A percentile compares a stretch with the other conserved stretches of the same genome.
phyloP scores from a whole-genome alignment of 106 monocot species.

The Gastrodia elata region DNA sequence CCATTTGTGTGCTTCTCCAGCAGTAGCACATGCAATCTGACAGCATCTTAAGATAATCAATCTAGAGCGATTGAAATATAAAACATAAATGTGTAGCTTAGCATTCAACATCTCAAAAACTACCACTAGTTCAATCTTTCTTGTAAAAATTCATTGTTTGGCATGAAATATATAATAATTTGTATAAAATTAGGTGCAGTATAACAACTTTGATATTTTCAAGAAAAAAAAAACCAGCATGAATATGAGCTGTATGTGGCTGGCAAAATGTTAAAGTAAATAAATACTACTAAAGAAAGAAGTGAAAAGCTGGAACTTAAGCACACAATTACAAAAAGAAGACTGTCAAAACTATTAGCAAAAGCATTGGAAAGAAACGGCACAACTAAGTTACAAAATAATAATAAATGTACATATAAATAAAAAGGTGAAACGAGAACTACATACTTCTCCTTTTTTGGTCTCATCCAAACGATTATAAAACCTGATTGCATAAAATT shows the following conservation, averaged over 20 bases:
- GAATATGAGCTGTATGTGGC: not conserved
- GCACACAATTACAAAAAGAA: not conserved
- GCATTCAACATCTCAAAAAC: not conserved
- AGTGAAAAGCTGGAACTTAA: not conserved
- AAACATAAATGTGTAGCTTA: not conserved
- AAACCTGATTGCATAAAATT: slow-evolving; percentile 68
- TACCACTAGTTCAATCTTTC: not conserved
- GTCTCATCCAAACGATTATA: slow-evolving; percentile 71
- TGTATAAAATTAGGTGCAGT: not conserved
- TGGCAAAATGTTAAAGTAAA: not conserved
- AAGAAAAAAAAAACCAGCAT: not conserved
- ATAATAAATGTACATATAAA: not conserved
- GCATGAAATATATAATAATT: not conserved
- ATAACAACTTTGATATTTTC: not conserved
- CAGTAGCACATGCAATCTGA: slow-evolving; percentile 86
- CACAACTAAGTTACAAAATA: not conserved
- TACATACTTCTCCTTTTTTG: slow-evolving; percentile 88
- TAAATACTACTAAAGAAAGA: not conserved
- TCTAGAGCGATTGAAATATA: not conserved
- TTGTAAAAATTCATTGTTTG: not conserved
- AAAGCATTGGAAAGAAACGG: not conserved
- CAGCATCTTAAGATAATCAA: slow-evolving; percentile 7
- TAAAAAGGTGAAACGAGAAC: not conserved
- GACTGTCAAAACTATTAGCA: not conserved
- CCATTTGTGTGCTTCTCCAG: slow-evolving; percentile 77